phyloP scores from a whole-genome alignment of 352 stramenopile genomes.

The Globisporangium sylvaticum region DNA sequence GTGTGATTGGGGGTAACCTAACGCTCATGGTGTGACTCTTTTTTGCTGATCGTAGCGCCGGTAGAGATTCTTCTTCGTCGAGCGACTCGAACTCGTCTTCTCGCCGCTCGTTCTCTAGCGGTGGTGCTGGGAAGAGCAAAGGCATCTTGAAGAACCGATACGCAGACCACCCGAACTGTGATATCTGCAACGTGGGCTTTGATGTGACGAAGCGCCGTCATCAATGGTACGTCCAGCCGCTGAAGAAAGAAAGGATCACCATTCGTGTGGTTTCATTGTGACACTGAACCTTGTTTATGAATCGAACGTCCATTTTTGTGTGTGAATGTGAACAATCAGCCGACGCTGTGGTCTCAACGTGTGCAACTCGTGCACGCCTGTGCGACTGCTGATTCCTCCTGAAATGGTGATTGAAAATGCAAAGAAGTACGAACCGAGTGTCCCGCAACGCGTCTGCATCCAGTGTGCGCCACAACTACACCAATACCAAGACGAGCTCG shows the following conservation, averaged over 20 bases:
- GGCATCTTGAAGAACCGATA: constrained; percentile 68
- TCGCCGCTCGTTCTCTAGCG: constrained; percentile 13
- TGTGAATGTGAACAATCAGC: constrained; percentile 12
- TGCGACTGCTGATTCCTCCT: constrained; percentile 41
- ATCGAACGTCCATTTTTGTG: constrained; percentile 5
- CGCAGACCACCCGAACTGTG: constrained; percentile 52
- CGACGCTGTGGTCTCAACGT: constrained; percentile 35
- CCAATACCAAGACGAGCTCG: constrained; percentile 42
- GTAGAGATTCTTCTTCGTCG: constrained; percentile 34
- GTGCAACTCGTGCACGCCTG: constrained; percentile 52
- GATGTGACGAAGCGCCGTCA: constrained; percentile 57
- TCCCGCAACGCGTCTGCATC: constrained; percentile 55
- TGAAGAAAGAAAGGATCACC: no score
- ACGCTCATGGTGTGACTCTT: neutral
- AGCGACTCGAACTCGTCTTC: constrained; percentile 26
- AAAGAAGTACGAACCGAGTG: constrained; percentile 44
- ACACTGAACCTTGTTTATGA: constrained; percentile 3
- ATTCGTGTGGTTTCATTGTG: neutral
- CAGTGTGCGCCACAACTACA: constrained; percentile 50
- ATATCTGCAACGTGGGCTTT: constrained; percentile 54
- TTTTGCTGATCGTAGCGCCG: neutral
- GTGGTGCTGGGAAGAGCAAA: constrained; percentile 21
- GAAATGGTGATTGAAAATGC: constrained; percentile 37
- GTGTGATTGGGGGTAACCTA: neutral
- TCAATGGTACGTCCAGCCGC: constrained; percentile 32